A percentile compares a stretch with the other conserved stretches of the same genome.
phyloP scores from a whole-genome alignment of 495 filamentous ascomycete genomes.

The Xylaria palmicola region DNA sequence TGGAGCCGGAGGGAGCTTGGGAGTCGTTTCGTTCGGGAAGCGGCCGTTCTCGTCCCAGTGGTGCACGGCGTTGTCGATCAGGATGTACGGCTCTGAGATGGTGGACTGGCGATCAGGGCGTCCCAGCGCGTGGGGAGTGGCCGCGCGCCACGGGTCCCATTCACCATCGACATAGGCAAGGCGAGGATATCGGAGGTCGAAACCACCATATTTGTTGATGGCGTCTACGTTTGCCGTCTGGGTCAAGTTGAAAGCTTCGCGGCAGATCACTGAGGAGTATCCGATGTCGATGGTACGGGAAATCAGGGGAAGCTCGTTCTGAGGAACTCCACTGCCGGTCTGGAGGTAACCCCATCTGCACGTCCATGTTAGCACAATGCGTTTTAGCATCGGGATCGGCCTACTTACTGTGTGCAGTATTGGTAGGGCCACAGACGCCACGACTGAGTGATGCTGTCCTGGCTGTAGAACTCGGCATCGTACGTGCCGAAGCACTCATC shows the following conservation, averaged over 20 bases:
- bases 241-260: constrained; percentile 62
- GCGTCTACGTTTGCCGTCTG: constrained; percentile 50
- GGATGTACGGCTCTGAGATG: constrained; percentile 56
- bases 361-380: constrained; percentile 21
- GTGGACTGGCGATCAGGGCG: constrained; percentile 51
- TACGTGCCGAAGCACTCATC: constrained; percentile 56
- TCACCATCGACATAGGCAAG: constrained; percentile 69
- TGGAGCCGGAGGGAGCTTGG: constrained; percentile 51
- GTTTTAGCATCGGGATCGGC: neutral
- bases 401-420: constrained; percentile 45
- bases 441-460: constrained; percentile 46
- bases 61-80: constrained; percentile 64
- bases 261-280: constrained; percentile 55
- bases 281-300: constrained; percentile 60
- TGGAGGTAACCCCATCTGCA: constrained; percentile 68
- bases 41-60: constrained; percentile 74
- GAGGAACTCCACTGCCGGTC: constrained; percentile 63
- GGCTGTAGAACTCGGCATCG: constrained; percentile 50
- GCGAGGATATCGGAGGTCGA: constrained; percentile 59
- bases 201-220: constrained; percentile 72
- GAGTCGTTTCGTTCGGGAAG: constrained; percentile 57
- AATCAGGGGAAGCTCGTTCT: constrained; percentile 58
- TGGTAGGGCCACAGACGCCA: constrained; percentile 64
- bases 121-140: constrained; percentile 59
- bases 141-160: constrained; percentile 68